Conservation (phyloP, 345 rosid species). For the Pistacia integerrima region DNA sequence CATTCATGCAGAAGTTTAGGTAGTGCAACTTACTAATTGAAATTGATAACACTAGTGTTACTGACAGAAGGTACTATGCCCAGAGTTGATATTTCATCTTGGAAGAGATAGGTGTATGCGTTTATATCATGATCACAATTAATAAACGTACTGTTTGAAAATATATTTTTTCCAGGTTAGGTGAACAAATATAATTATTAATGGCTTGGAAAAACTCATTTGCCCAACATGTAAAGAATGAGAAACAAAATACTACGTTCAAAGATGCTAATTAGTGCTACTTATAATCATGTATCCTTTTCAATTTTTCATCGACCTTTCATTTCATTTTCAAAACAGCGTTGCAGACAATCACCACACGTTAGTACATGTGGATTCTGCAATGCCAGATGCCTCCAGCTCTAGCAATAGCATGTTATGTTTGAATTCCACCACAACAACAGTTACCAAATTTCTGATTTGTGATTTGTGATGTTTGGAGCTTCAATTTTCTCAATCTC, state of each 20-base stretch:
- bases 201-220: neutral
- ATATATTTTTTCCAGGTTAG: neutral
- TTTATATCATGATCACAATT: neutral
- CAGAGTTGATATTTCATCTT: too few species aligned
- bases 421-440: neutral
- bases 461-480: neutral
- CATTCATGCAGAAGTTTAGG: neutral
- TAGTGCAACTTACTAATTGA: too few species aligned
- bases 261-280: neutral
- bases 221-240: slow-evolving; percentile 1
- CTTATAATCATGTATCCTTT: neutral
- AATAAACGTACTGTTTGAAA: neutral
- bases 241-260: neutral
- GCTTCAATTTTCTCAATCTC: neutral
- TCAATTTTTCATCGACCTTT: neutral
- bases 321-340: neutral
- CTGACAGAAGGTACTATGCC: too few species aligned
- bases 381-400: neutral
- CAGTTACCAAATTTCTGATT: neutral
- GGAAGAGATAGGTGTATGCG: neutral
- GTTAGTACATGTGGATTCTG: neutral
- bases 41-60: too few species aligned
- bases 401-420: neutral
- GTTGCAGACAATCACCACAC: slow-evolving; percentile 10
- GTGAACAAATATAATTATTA: neutral